Percentiles rank a stretch among this genome's conserved stretches.
These are phyloP conservation scores for Juglanconis sp. DNA, from an alignment of 2,329 filamentous ascomycete genomes.

Conservation along the genomic window DNA sequence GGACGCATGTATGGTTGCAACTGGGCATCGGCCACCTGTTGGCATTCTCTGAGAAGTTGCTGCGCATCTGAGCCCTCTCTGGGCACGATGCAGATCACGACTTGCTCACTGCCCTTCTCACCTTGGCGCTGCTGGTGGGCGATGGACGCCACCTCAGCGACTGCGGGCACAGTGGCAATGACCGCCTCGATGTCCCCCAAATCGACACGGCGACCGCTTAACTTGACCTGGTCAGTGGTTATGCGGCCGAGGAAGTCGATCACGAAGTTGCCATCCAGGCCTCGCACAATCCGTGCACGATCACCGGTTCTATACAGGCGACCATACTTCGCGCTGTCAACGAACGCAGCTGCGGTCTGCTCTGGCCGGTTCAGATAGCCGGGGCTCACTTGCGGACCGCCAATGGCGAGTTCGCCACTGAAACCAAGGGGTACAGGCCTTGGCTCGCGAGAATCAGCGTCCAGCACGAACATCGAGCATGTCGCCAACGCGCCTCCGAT, in stretches of 20 bases:
- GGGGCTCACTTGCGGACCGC: constrained; percentile 18
- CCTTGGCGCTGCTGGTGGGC: background rate
- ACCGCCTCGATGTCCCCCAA: constrained; percentile 19
- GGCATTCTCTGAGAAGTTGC: constrained; percentile 40
- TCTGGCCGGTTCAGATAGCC: constrained; percentile 13
- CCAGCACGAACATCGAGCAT: no score
- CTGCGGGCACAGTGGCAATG: constrained; percentile 8
- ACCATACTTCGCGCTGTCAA: background rate
- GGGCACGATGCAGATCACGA: background rate
- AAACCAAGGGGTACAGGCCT: background rate
- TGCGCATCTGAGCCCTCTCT: constrained; percentile 45
- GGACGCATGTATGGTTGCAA: constrained; percentile 58
- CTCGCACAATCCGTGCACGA: constrained; percentile 14
- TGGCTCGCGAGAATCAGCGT: background rate
- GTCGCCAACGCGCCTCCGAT: no score
- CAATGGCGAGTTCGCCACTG: background rate
- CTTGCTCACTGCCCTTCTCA: background rate
- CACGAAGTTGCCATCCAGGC: constrained; percentile 20
- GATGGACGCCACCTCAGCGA: constrained; percentile 15
- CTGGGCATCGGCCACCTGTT: no score
- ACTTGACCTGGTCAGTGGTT: constrained; percentile 16
- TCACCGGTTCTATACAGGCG: constrained; percentile 20
- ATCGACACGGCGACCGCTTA: constrained; percentile 15
- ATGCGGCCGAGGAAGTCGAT: constrained; percentile 21
- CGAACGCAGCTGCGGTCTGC: constrained; percentile 9